Base-by-base conservation (phyloP, 1,284 basidiomycete genomes). In the Puccinia hordei region DNA sequence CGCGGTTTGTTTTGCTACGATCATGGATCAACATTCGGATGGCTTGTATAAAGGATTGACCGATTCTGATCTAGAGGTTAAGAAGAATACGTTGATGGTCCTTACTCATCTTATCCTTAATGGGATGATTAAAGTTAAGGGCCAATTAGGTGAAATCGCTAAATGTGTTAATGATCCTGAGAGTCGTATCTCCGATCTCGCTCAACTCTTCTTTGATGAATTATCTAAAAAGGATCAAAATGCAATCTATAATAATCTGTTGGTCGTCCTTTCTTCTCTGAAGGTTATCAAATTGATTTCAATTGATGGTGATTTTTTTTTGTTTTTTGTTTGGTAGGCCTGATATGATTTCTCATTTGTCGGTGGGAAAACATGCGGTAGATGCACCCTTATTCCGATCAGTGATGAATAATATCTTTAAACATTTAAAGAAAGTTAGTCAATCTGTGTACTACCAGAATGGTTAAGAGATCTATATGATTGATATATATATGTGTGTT, bases 61-160 rank as follows among this genome's bases (percentile, higher is more conserved):
- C 12, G 96, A 99, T 86, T 86, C 87, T 27, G 91, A 98, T 85
- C 87, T 93, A 5, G 90, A 92, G 63, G 96, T 99, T 82, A 99
- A 98, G 90, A 98, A 99, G 88, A 98, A 98, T 87, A 98, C 96
- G 61, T 89, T 99, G 71, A 99, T 99, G 96, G 96, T 99, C 68
- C 88, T 99, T 81, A 98, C 96, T 3, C 95, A 99, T 86, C 87
- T 99, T 82, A 99, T 99, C 85, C 87, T 98, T 82, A 98, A 98
- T 85, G 96, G 96, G 0, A 98, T 98, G 96, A 94, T 98, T 88
- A 99, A 99, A 86, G 96, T 98, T 85, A 99, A 99, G 86, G 97
- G 97, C 0, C 96, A 99, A 86, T 88, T 98, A 3, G 96, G 97
- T 46, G 97, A 98, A 88, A 98, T 99, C 95, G 97, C 96, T 46